Percentiles rank a stretch among this genome's conserved stretches.
Conservation (phyloP, 495 filamentous ascomycete species). For the Hyaloscypha hepaticicola region DNA sequence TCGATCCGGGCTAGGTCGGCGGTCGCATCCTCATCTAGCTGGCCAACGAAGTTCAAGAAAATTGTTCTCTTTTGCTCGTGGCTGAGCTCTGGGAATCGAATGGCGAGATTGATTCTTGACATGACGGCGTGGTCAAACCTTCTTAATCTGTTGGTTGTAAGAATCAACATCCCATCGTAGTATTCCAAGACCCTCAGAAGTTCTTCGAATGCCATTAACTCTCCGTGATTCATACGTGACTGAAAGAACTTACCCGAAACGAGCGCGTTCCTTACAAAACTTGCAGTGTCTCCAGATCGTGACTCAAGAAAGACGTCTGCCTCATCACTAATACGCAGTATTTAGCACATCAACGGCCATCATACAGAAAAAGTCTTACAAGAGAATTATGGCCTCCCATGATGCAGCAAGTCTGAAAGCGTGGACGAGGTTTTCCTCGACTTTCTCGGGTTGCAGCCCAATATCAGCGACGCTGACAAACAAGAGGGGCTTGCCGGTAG, state of each 20-base stretch:
- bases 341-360: neutral
- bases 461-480: neutral
- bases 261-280: neutral
- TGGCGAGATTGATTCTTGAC: neutral
- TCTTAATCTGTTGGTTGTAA: neutral
- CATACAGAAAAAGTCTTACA: neutral
- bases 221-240: neutral
- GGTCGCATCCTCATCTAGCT: neutral
- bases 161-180: conserved; percentile 1
- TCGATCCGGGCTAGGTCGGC: neutral
- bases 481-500: neutral
- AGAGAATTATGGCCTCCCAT: neutral
- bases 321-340: neutral
- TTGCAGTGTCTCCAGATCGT: neutral
- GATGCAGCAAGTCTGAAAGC: neutral
- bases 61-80: neutral
- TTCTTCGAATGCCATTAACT: neutral
- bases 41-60: neutral
- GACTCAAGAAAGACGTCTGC: neutral
- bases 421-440: conserved; percentile 1
- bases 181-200: conserved; percentile 1
- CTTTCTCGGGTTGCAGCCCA: neutral
- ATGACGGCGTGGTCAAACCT: conserved; percentile 1
- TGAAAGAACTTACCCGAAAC: conserved; percentile 1
- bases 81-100: neutral